A percentile compares a stretch with the other conserved stretches of the same genome.
These are phyloP conservation scores for Moricandia moricandioides DNA, from an alignment of 345 rosid genomes.

Conservation along the genomic window DNA sequence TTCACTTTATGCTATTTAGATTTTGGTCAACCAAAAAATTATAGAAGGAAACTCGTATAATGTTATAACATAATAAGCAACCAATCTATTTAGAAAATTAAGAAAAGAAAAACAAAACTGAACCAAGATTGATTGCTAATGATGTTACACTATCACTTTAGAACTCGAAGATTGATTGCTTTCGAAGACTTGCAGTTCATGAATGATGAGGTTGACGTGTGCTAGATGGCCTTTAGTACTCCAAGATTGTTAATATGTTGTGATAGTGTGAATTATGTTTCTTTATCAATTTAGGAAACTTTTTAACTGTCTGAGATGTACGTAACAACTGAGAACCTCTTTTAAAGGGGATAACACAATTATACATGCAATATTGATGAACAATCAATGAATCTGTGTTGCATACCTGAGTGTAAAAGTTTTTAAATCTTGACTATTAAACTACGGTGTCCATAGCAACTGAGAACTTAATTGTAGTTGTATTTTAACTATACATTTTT, in stretches of 20 bases:
- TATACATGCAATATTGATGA: too few relatives aligned
- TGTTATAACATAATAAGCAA: constrained; percentile 63
- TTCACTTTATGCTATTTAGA: neutral
- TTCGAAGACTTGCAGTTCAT: constrained; percentile 4
- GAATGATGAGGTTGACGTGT: neutral
- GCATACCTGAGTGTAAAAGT: too few relatives aligned
- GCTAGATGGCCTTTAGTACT: neutral
- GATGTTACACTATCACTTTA: constrained; percentile 48
- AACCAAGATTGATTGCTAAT: constrained; percentile 68
- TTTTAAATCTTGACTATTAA: too few relatives aligned
- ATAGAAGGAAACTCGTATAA: constrained; percentile 5
- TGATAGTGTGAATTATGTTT: neutral
- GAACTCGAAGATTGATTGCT: neutral
- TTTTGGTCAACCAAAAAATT: constrained; percentile 5
- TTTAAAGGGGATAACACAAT: too few relatives aligned
- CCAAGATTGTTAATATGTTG: neutral
- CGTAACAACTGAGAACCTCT: neutral
- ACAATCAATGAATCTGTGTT: too few relatives aligned
- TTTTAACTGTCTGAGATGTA: neutral
- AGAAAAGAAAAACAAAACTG: neutral
- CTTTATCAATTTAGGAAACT: neutral
- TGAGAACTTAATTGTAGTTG: too few relatives aligned
- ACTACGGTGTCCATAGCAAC: too few relatives aligned
- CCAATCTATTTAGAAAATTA: constrained; percentile 42
- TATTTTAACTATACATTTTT: too few relatives aligned